A percentile compares a stretch with the other conserved stretches of the same genome.
phyloP scores from a whole-genome alignment of 2,329 filamentous ascomycete genomes.

The Hysterium pulicare region DNA sequence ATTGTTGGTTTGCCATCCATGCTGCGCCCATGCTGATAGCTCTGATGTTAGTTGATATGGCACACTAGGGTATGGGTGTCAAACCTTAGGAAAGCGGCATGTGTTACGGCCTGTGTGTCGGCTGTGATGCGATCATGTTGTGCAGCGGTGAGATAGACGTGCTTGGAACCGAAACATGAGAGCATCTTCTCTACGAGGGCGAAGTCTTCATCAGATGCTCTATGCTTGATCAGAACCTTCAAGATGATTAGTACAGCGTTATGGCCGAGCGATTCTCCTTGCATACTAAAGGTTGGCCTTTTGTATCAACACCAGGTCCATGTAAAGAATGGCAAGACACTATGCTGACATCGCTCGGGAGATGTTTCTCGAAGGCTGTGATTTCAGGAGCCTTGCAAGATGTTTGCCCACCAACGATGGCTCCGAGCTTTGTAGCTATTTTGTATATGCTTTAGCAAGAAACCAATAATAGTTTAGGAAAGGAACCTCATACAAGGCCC shows the following conservation, averaged over 20 bases:
- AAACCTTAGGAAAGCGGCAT: slow-evolving; percentile 79
- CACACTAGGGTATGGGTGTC: neutral
- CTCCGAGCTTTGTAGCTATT: slow-evolving; percentile 86
- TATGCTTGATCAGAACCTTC: slow-evolving; percentile 82
- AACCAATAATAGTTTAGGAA: slow-evolving; percentile 4
- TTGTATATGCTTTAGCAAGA: slow-evolving; percentile 7
- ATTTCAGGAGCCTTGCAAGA: slow-evolving; percentile 98
- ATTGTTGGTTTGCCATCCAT: slow-evolving; percentile 92
- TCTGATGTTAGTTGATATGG: neutral
- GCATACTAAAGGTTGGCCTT: slow-evolving; percentile 79
- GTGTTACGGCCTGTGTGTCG: slow-evolving; percentile 96
- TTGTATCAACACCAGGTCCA: slow-evolving; percentile 83
- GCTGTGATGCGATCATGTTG: slow-evolving; percentile 96
- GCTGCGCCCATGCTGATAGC: slow-evolving; percentile 79
- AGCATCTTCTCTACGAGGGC: slow-evolving; percentile 77
- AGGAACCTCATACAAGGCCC: slow-evolving; percentile 77
- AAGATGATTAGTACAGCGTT: too few species aligned
- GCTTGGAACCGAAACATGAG: slow-evolving; percentile 77
- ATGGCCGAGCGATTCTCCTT: too few species aligned
- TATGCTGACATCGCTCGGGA: slow-evolving; percentile 86
- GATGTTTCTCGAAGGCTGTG: slow-evolving; percentile 82
- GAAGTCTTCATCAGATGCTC: slow-evolving; percentile 73
- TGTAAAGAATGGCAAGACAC: slow-evolving; percentile 96
- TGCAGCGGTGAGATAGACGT: slow-evolving; percentile 80
- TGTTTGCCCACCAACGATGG: slow-evolving; percentile 95